Conservation (phyloP, 805 yeast species). For the Metschnikowia peoriensis region DNA sequence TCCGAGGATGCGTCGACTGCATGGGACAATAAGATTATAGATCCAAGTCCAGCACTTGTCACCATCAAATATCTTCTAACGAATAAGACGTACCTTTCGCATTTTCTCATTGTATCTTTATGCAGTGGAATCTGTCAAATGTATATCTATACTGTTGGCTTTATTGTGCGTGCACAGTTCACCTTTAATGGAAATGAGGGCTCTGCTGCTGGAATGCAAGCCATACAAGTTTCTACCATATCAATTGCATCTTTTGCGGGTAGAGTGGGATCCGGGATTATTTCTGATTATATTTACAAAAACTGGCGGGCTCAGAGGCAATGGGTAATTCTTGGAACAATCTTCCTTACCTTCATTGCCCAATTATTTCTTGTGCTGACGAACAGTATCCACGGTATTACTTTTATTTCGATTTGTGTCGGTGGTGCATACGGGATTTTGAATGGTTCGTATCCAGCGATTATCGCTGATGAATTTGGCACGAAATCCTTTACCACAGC, state of each 20-base stretch:
- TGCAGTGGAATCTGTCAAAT: slow-evolving; percentile 67
- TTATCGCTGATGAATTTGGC: slow-evolving; percentile 72
- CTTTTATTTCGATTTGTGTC: slow-evolving; percentile 50
- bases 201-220: slow-evolving; percentile 52
- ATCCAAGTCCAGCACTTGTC: background rate
- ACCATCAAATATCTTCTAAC: slow-evolving; percentile 14
- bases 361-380: slow-evolving; percentile 34
- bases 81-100: slow-evolving; percentile 43
- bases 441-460: slow-evolving; percentile 74
- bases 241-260: slow-evolving; percentile 68
- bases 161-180: slow-evolving; percentile 52
- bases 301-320: slow-evolving; percentile 54
- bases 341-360: slow-evolving; percentile 32
- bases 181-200: slow-evolving; percentile 35
- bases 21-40: background rate
- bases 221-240: slow-evolving; percentile 66
- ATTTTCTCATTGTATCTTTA: slow-evolving; percentile 53
- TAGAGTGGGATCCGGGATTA: slow-evolving; percentile 60
- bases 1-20: background rate
- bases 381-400: slow-evolving; percentile 19
- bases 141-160: slow-evolving; percentile 73
- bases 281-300: slow-evolving; percentile 59
- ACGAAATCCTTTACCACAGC: slow-evolving; percentile 65
- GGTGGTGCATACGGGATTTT: slow-evolving; percentile 70
- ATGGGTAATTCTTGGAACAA: slow-evolving; percentile 59